These are phyloP conservation scores for Salvia splendens DNA, from an alignment of 257 asterid genomes.

Conservation along the genomic window DNA sequence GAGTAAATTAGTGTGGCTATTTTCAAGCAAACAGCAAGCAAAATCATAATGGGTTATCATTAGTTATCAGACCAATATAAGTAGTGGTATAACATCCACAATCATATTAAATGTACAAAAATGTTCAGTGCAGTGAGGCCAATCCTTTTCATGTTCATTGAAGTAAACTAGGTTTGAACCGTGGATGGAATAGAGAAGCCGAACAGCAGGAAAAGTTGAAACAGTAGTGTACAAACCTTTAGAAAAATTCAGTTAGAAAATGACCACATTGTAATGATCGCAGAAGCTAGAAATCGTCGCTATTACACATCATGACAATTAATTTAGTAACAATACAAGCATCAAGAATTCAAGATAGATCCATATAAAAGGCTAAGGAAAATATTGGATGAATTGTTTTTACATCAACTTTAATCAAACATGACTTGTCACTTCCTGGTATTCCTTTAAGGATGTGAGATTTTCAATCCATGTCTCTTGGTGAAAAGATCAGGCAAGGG, in stretches of 20 bases:
- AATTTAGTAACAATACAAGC: not conserved
- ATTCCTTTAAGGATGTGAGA: conserved; percentile 14
- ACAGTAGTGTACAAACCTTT: too few relatives aligned
- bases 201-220: not conserved
- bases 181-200: not conserved
- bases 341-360: conserved; percentile 16
- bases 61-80: not conserved
- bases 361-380: too few relatives aligned
- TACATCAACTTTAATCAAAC: not conserved
- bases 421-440: not conserved
- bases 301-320: not conserved
- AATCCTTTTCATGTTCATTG: not conserved
- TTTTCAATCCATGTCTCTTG: not conserved
- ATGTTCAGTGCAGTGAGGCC: not conserved
- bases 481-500: conserved; percentile 17
- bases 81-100: not conserved
- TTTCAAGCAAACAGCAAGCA: conserved; percentile 4
- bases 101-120: not conserved
- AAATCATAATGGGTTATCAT: not conserved
- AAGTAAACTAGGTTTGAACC: not conserved
- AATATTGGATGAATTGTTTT: not conserved
- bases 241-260: too few relatives aligned
- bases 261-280: too few relatives aligned
- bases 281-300: not conserved
- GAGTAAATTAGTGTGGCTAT: not conserved